phyloP scores from a whole-genome alignment of 2,329 filamentous ascomycete genomes.

The Exserohilum rostratum region DNA sequence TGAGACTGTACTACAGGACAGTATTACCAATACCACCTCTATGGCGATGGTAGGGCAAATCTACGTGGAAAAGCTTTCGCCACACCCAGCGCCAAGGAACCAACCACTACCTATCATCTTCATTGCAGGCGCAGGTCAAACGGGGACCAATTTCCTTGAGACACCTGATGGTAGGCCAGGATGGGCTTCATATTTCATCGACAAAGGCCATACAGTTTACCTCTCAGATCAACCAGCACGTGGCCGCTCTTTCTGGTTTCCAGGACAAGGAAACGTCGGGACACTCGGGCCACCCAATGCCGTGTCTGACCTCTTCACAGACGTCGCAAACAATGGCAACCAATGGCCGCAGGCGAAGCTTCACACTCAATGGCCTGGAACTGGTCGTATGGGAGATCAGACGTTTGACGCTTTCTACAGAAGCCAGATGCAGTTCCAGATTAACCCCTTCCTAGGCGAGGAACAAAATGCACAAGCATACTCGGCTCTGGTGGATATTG shows the following conservation, averaged over 20 bases:
- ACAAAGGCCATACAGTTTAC: slow-evolving; percentile 55
- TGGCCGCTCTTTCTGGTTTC: slow-evolving; percentile 51
- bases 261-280: background rate
- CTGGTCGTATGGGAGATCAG: slow-evolving; percentile 50
- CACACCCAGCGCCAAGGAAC: background rate
- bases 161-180: slow-evolving; percentile 57
- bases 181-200: slow-evolving; percentile 58
- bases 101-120: slow-evolving; percentile 13
- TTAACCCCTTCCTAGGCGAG: slow-evolving; percentile 29
- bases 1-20: slow-evolving; percentile 7
- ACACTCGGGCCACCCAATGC: slow-evolving; percentile 3
- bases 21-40: slow-evolving; percentile 7
- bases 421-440: slow-evolving; percentile 47
- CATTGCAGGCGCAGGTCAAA: slow-evolving; percentile 23
- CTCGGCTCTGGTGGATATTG: slow-evolving; percentile 50
- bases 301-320: slow-evolving; percentile 13
- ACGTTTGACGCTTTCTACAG: slow-evolving; percentile 58
- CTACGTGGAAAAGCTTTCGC: slow-evolving; percentile 24
- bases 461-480: slow-evolving; percentile 40
- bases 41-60: slow-evolving; percentile 18
- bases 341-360: slow-evolving; percentile 51
- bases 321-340: slow-evolving; percentile 2
- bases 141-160: slow-evolving; percentile 37
- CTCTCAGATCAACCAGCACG: slow-evolving; percentile 55
- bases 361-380: slow-evolving; percentile 53